These are phyloP conservation scores for Paramyrothecium sp. DNA, from an alignment of 2,329 filamentous ascomycete species.

Conservation along the genomic window DNA sequence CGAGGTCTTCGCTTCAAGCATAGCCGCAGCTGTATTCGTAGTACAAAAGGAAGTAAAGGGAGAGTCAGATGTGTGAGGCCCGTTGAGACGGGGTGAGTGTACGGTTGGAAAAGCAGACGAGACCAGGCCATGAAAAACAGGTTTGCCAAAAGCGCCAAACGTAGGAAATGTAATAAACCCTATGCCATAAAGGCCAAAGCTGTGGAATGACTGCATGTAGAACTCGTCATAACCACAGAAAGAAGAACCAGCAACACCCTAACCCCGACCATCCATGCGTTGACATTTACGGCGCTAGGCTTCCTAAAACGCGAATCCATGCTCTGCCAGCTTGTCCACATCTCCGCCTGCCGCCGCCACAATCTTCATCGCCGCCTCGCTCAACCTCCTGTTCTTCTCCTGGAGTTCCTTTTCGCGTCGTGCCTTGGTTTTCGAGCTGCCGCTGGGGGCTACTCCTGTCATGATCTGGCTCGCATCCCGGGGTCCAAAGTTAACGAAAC, in stretches of 20 bases:
- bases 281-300: too few species aligned
- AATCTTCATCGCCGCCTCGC: constrained; percentile 66
- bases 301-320: constrained; percentile 43
- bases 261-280: neutral
- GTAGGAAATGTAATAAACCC: too few species aligned
- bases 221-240: neutral
- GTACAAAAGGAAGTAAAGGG: too few species aligned
- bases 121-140: too few species aligned
- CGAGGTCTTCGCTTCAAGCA: too few species aligned
- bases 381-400: constrained; percentile 69
- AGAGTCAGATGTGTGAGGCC: too few species aligned
- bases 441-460: constrained; percentile 86
- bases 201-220: too few species aligned
- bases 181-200: neutral
- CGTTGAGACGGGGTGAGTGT: too few species aligned
- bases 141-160: too few species aligned
- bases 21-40: too few species aligned
- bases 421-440: constrained; percentile 93
- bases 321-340: constrained; percentile 49
- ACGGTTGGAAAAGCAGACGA: too few species aligned
- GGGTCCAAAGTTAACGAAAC: constrained; percentile 90
- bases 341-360: constrained; percentile 72
- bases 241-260: constrained; percentile 2
- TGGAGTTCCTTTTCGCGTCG: constrained; percentile 82
- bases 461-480: constrained; percentile 76